phyloP scores from a whole-genome alignment of 176 grass and related monocot genomes.

The Puccinellia tenuiflora region DNA sequence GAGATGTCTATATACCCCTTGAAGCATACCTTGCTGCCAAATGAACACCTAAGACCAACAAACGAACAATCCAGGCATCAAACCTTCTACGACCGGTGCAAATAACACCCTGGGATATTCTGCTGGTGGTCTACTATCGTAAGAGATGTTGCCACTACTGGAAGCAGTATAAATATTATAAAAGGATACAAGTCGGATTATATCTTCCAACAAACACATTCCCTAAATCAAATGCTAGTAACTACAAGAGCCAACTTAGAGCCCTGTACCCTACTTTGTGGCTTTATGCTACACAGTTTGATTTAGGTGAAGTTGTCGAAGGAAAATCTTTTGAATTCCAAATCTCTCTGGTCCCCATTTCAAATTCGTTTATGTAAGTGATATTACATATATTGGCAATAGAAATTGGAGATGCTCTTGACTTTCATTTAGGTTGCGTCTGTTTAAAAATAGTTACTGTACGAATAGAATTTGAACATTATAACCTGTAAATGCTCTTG shows the following conservation, averaged over 20 bases:
- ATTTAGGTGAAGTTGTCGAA: background rate
- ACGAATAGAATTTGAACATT: background rate
- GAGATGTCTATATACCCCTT: background rate
- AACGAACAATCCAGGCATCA: background rate
- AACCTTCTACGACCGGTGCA: background rate
- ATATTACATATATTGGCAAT: background rate
- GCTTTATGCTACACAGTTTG: background rate
- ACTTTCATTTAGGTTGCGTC: background rate
- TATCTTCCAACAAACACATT: background rate
- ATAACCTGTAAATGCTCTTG: background rate
- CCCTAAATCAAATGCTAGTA: background rate
- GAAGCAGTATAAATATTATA: background rate
- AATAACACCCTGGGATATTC: background rate
- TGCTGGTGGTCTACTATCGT: background rate
- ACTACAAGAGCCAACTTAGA: background rate
- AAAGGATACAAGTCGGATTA: background rate
- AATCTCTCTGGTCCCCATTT: background rate
- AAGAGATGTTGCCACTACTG: background rate
- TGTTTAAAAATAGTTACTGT: background rate
- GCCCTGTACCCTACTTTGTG: background rate
- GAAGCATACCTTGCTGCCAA: background rate
- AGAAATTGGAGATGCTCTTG: background rate
- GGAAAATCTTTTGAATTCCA: background rate
- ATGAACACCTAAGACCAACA: background rate
- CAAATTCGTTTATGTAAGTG: background rate